Percentiles rank a stretch among this genome's conserved stretches.
Conservation (phyloP, 2,329 filamentous ascomycete species). For the Fonsecaea monophora region DNA sequence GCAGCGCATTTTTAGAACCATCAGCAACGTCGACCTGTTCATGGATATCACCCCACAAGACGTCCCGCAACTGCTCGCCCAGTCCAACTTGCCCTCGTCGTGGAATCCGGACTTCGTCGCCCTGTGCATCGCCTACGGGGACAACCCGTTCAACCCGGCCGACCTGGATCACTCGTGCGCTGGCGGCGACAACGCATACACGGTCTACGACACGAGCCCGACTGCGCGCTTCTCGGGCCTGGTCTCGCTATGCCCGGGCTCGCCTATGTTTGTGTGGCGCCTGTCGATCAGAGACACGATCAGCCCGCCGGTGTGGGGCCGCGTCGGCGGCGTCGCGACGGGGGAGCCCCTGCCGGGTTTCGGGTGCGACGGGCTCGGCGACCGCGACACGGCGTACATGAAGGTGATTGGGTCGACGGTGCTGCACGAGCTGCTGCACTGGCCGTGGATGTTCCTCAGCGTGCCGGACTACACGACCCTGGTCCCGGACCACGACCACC, state of each 20-base stretch:
- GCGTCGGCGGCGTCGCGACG: background rate
- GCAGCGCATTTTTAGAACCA: conserved; percentile 14
- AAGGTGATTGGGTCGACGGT: conserved; percentile 8
- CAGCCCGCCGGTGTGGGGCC: conserved; percentile 6
- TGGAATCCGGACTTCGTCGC: background rate
- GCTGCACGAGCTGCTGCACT: conserved; percentile 22
- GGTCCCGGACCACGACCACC: conserved; percentile 5
- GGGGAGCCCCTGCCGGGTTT: conserved; percentile 5
- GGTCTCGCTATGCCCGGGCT: background rate
- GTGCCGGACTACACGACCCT: conserved; percentile 9
- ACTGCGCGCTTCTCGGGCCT: background rate
- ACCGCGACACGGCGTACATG: conserved; percentile 12
- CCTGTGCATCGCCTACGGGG: conserved; percentile 4
- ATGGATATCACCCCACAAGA: background rate
- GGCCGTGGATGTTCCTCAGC: conserved; percentile 5
- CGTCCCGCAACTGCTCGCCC: conserved; percentile 1
- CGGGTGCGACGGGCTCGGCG: conserved; percentile 16
- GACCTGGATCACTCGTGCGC: background rate
- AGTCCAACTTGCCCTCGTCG: background rate
- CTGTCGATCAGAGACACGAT: background rate
- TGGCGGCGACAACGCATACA: background rate
- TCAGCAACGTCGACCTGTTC: conserved; percentile 14
- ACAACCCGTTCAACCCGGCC: background rate
- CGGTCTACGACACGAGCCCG: background rate
- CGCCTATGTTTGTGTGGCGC: background rate